A percentile compares a stretch with the other conserved stretches of the same genome.
phyloP scores from a whole-genome alignment of 768 basidiomycete species.

The Naganishia friedmannii region DNA sequence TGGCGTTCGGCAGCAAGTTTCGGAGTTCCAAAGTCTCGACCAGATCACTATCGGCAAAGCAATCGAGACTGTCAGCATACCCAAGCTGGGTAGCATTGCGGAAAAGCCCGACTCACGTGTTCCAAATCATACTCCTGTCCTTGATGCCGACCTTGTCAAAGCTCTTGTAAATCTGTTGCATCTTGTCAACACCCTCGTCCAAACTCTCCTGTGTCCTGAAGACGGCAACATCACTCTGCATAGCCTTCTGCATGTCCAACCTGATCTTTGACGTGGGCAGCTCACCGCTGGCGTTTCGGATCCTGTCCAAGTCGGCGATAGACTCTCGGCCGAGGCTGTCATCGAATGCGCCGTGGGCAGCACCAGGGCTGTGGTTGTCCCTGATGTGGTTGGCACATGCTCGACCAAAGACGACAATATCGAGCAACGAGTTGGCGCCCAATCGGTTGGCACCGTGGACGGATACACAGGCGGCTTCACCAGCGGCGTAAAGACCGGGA shows the following conservation, averaged over 20 bases:
- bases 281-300: conserved; percentile 71
- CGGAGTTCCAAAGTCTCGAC: conserved; percentile 95
- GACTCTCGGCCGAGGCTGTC: conserved; percentile 79
- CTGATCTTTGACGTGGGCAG: conserved; percentile 86
- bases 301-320: conserved; percentile 80
- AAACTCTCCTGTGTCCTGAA: conserved; percentile 77
- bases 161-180: conserved; percentile 79
- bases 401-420: conserved; percentile 98
- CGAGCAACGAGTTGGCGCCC: conserved; percentile 96
- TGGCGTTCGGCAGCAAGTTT: conserved; percentile 89
- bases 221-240: conserved; percentile 61
- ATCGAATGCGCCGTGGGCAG: conserved; percentile 81
- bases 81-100: not conserved
- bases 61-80: not conserved
- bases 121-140: conserved; percentile 99
- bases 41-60: conserved; percentile 66
- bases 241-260: conserved; percentile 96
- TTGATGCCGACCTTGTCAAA: conserved; percentile 91
- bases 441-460: conserved; percentile 99
- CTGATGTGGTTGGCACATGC: conserved; percentile 98
- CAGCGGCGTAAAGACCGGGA: conserved; percentile 95
- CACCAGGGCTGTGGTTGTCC: conserved; percentile 82
- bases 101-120: conserved; percentile 67
- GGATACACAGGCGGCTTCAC: conserved; percentile 97
- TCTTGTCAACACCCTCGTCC: conserved; percentile 87